These are phyloP conservation scores for Paralagenidium karlingii DNA, from an alignment of 352 stramenopile species.

Conservation along the genomic window DNA sequence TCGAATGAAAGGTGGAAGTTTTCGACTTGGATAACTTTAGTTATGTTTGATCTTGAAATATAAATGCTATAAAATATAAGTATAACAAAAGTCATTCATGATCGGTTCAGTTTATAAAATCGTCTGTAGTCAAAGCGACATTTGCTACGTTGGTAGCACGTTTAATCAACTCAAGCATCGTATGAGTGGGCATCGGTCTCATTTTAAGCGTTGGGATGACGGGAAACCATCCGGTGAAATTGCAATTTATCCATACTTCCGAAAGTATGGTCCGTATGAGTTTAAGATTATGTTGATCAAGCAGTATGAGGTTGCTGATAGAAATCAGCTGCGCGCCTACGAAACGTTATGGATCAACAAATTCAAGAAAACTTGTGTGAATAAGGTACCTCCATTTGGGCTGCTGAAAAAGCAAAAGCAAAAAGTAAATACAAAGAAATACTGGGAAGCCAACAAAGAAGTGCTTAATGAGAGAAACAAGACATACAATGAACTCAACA, in stretches of 20 bases:
- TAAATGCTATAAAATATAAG: conserved; percentile 9
- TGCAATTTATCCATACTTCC: conserved; percentile 11
- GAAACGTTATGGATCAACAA: conserved; percentile 10
- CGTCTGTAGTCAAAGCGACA: conserved; percentile 10
- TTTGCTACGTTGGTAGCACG: conserved; percentile 9
- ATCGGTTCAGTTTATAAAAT: conserved; percentile 12
- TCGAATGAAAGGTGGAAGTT: conserved; percentile 3
- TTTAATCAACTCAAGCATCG: conserved; percentile 11
- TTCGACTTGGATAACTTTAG: conserved; percentile 7
- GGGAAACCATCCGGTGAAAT: conserved; percentile 8
- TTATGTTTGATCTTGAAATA: conserved; percentile 10
- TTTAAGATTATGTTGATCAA: conserved; percentile 13
- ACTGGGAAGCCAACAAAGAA: conserved; percentile 12
- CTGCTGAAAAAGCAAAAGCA: conserved; percentile 8
- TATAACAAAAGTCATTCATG: conserved; percentile 9
- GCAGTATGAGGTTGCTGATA: conserved; percentile 10
- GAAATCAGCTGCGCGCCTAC: conserved; percentile 7
- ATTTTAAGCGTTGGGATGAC: conserved; percentile 8
- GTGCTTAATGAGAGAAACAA: conserved; percentile 9
- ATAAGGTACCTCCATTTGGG: conserved; percentile 10
- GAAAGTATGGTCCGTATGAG: conserved; percentile 8
- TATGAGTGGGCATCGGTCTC: conserved; percentile 8
- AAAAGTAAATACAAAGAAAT: conserved; percentile 7
- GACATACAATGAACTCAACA: conserved; percentile 11
- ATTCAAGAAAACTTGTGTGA: conserved; percentile 12